A percentile compares a stretch with the other conserved stretches of the same genome.
Evolutionary conservation across 2,329 filamentous ascomycete species (phyloP).

Genomic region (Aspergillus puulaauensis): DNA sequence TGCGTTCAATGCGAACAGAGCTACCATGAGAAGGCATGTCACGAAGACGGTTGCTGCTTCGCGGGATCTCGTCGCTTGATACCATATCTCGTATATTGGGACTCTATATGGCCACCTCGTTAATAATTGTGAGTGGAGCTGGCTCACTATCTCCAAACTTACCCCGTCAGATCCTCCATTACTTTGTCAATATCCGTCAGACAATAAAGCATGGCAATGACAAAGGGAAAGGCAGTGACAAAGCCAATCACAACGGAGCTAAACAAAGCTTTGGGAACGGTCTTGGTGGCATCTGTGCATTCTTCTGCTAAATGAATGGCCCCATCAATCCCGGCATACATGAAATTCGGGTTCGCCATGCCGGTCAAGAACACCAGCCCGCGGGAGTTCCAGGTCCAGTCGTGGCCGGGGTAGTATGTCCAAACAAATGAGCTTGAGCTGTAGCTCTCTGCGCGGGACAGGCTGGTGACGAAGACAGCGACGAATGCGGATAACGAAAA

Average conservation of each 20-base stretch:
- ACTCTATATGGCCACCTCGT: too few relatives aligned
- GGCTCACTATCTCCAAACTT: background rate
- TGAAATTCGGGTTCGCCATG: background rate
- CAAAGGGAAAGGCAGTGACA: background rate
- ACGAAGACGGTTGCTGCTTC: background rate
- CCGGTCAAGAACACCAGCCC: background rate
- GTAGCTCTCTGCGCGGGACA: background rate
- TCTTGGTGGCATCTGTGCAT: background rate
- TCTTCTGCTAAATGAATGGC: background rate
- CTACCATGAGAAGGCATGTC: background rate
- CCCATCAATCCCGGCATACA: background rate
- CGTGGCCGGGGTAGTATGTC: background rate
- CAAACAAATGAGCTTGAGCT: background rate
- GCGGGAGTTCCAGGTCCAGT: too few relatives aligned
- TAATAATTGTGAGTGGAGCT: too few relatives aligned
- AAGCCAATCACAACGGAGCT: background rate
- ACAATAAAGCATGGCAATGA: background rate
- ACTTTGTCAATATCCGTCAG: background rate
- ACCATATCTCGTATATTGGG: too few relatives aligned
- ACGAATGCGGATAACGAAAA: background rate
- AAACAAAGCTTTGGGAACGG: background rate
- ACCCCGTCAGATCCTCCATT: background rate
- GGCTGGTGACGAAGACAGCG: background rate
- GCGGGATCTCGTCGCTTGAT: too few relatives aligned
- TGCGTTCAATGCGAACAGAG: background rate